A percentile compares a stretch with the other conserved stretches of the same genome.
Evolutionary conservation across 768 basidiomycete species (phyloP).

Genomic region (Boletus vermiculosoides): DNA sequence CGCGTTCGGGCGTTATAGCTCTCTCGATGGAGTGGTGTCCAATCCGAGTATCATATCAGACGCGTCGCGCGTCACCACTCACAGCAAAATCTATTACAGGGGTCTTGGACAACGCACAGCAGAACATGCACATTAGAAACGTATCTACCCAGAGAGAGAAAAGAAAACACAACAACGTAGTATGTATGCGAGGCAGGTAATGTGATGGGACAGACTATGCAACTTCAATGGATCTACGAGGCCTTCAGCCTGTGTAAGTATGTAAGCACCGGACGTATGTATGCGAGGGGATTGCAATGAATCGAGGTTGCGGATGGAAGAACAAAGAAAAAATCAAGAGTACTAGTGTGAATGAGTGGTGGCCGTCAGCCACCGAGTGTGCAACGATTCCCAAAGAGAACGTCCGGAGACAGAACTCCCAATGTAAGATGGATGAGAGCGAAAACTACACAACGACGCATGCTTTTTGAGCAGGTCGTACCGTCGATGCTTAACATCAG

Average conservation of each 20-base stretch:
- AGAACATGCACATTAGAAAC: conserved; percentile 20
- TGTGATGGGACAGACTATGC: conserved; percentile 18
- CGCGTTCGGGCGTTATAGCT: conserved; percentile 14
- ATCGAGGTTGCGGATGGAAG: conserved; percentile 1
- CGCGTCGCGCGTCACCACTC: conserved; percentile 7
- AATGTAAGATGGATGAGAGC: conserved; percentile 2
- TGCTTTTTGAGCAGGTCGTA: conserved; percentile 8
- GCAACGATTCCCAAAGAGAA: conserved; percentile 19
- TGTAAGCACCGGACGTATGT: conserved; percentile 20
- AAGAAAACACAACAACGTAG: conserved; percentile 22
- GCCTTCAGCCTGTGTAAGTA: conserved; percentile 38
- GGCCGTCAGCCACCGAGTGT: conserved; percentile 32
- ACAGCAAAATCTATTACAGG: background rate
- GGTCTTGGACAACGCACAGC: conserved; percentile 5
- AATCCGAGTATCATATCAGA: conserved; percentile 3
- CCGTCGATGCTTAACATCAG: conserved; percentile 29
- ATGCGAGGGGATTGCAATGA: conserved; percentile 13
- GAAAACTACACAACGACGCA: conserved; percentile 5
- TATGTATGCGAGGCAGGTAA: conserved; percentile 24
- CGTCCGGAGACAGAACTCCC: conserved; percentile 13
- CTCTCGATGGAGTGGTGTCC: conserved; percentile 1
- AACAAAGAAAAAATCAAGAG: conserved; percentile 11
- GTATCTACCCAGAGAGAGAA: conserved; percentile 12
- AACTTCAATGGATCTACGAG: conserved; percentile 27
- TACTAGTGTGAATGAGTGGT: conserved; percentile 6